Evolutionary conservation across 345 rosid species (phyloP), one percentile per base, ranked within the genome.

Genomic region (Corchorus capsularis): DNA sequence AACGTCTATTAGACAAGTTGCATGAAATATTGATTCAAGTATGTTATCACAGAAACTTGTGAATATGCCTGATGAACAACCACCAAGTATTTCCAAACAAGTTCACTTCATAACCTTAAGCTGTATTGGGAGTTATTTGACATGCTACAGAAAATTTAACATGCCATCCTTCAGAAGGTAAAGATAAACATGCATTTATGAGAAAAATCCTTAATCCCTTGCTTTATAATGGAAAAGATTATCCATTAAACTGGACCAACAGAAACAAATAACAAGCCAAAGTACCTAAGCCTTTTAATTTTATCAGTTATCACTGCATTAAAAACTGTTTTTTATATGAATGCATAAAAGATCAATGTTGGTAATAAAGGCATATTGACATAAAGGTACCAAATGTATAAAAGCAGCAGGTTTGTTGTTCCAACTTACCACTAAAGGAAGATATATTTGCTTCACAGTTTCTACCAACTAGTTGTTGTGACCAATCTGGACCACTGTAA

Each of bases 341-440:
- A 69, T 5, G 16, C 46, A 53, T 27, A 34, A 52, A 47, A 69
- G 22, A 69, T 32, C 22, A 52, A 34, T 69, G 59, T 50, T 19
- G 9, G 43, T 39, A 39, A 17, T 52, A 17, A 34, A 69, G 1
- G 27, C 27, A 27, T 27, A 27, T 27, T 27, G 27, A n/a, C 72
- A 34, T 16, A 52, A 52, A 4, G 45, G 27, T 14, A 69, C 37
- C 54, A 14, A 69, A 32, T 61, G 65, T 34, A 5, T 34, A 65
- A 47, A 74, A 16, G 12, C 55, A 71, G 69, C 45, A 65, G 22
- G 37, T 2, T n/a, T 14, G 62, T n/a, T 14, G 62, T 67, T 61
- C 32, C 22, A n/a, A 55, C 86, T 78, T 79, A 88, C 93, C 77
- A 57, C n/a, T 35, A 17, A 45, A 61, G 52, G 75, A 79, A 37